Base-by-base conservation (phyloP, 208 protist species). In the Wallacemonas sp. region DNA sequence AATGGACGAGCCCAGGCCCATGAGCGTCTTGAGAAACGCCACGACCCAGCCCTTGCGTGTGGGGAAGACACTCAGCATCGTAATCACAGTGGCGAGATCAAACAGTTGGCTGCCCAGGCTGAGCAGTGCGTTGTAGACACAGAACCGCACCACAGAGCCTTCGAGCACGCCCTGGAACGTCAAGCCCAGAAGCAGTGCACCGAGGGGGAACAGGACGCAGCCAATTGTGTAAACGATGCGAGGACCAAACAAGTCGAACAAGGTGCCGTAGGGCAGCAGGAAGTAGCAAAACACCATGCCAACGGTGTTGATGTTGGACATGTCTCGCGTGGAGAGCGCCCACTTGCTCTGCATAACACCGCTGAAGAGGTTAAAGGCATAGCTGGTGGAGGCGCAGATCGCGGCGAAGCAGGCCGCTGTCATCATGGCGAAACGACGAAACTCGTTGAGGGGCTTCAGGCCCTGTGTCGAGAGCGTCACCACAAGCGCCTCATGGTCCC, bases 21-120 rank as follows among this genome's bases (percentile, higher is more conserved):
- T 79, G 58, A 88, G 55, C n/a, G 80, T 85, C 68, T 92, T 92
- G 45, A 87, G 70, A 21, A 92, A 42, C 15, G 80, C 86, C 1
- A 84, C 56, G 11, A 88, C 86, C 55, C 62, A 65, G n/a, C 82
- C 86, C 8, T 60, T 41, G 12, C 67, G 36, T 12, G 72, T 78
- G 9, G 86, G 86, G 63, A 92, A 92, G 55, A 75, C 59, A 39
- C 59, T 79, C n/a, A 90, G 46, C 62, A 85, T 42, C 31, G 80
- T 84, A 66, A 88, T 69, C 9, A 79, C 44, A 21, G 64, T 59
- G 21, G 58, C 77, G 1, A 89, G 62, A 36, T 92, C 86, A 54
- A 89, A 84, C 38, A 83, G 73, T 41, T 74, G 42, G 12, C 59
- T 68, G 64, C 68, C 79, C 39, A 80, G 70, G 24, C 70, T 46